Percentiles rank a stretch among this genome's conserved stretches.
Evolutionary conservation across 1,284 basidiomycete genomes (phyloP).

Genomic region (Rugosomyces carneus): DNA sequence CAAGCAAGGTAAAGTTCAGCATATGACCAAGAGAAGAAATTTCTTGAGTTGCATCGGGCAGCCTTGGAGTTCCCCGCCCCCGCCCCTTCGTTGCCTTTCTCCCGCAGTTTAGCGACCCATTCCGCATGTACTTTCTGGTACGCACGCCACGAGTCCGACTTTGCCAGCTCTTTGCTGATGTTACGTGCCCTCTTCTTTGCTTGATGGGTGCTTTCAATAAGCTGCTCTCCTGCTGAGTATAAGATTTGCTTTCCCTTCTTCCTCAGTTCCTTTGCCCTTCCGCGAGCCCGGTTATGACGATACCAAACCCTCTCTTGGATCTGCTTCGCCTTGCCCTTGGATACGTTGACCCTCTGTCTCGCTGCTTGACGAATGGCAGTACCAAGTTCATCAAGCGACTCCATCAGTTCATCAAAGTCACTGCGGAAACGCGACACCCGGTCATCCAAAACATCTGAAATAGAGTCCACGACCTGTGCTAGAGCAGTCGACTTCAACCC

Average conservation of each 20-base stretch:
- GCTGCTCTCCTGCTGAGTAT: conserved; percentile 9
- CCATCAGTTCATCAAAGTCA: conserved; percentile 53
- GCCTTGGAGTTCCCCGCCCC: conserved; percentile 1
- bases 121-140: conserved; percentile 33
- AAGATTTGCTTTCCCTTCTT: conserved; percentile 23
- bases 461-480: conserved; percentile 38
- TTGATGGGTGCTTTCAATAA: conserved; percentile 43
- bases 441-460: conserved; percentile 47
- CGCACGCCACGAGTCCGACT: conserved; percentile 29
- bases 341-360: conserved; percentile 39
- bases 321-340: conserved; percentile 37
- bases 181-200: conserved; percentile 35
- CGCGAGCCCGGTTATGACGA: conserved; percentile 51
- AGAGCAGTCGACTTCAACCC: conserved; percentile 30
- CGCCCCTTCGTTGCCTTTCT: conserved; percentile 13
- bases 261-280: conserved; percentile 49
- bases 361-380: conserved; percentile 44
- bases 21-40: conserved; percentile 13
- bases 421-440: conserved; percentile 36
- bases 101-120: conserved; percentile 28
- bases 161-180: conserved; percentile 29
- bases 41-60: conserved; percentile 1
- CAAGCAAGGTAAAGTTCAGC: conserved; percentile 11
- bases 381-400: conserved; percentile 56
- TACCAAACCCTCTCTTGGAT: conserved; percentile 42